Conservation (phyloP, 345 rosid genomes). For the Raphanus raphanistrum region DNA sequence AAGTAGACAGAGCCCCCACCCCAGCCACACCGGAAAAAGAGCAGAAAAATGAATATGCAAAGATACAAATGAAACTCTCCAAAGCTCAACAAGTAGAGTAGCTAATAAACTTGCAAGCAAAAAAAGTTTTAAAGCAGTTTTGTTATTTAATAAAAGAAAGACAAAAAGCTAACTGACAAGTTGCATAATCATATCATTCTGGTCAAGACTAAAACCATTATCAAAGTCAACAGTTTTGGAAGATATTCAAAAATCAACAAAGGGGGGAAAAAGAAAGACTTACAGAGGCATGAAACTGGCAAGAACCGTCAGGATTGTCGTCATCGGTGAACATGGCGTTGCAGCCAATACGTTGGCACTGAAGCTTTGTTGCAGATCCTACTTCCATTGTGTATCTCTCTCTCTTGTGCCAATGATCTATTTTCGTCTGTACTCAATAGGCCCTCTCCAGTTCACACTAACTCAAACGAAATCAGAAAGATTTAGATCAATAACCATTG, state of each 20-base stretch:
- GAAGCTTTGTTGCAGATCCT: constrained; percentile 44
- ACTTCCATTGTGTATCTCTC: constrained; percentile 42
- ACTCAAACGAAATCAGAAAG: not conserved
- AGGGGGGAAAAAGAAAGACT: constrained; percentile 3
- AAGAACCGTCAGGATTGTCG: constrained; percentile 84
- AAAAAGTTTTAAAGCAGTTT: not conserved
- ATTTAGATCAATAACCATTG: not conserved
- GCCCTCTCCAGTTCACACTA: not conserved
- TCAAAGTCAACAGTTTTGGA: not conserved
- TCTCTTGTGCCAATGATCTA: not conserved
- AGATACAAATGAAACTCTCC: not conserved
- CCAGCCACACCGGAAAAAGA: constrained; percentile 25
- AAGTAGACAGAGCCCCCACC: not conserved
- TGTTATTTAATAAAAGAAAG: not conserved
- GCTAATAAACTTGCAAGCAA: not conserved
- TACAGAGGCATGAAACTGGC: constrained; percentile 75
- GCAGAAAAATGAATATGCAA: not conserved
- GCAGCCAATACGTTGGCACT: constrained; percentile 94
- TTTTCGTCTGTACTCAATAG: not conserved
- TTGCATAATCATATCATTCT: not conserved
- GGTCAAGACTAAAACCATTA: not conserved
- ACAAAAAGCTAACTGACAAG: not conserved
- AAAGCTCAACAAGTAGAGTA: not conserved
- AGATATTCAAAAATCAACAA: not conserved
- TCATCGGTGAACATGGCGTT: constrained; percentile 72